Evolutionary conservation across 2,329 filamentous ascomycete species (phyloP).

Genomic region (Ciborinia camelliae): DNA sequence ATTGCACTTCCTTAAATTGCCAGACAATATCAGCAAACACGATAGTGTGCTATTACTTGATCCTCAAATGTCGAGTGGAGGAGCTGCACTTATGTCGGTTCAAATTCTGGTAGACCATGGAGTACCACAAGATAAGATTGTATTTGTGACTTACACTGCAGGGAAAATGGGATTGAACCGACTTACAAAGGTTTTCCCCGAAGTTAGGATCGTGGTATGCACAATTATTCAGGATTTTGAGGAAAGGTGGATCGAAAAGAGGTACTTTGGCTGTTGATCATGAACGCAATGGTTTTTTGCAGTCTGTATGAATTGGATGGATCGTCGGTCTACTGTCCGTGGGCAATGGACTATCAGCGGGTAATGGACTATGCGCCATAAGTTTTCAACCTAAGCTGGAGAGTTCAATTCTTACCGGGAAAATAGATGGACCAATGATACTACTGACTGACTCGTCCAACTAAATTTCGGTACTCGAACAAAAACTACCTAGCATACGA

Average conservation of each 20-base stretch:
- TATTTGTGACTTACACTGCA: slow-evolving; percentile 89
- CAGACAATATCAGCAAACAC: slow-evolving; percentile 67
- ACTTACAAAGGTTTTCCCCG: slow-evolving; percentile 83
- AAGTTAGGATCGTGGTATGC: slow-evolving; percentile 81
- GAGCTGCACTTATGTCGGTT: slow-evolving; percentile 85
- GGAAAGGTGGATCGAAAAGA: slow-evolving; percentile 83
- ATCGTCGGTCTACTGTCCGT: neutral
- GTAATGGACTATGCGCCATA: neutral
- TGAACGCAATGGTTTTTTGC: neutral
- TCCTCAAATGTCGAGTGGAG: slow-evolving; percentile 91
- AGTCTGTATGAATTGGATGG: neutral
- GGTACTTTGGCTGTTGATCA: slow-evolving; percentile 79
- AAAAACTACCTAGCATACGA: neutral
- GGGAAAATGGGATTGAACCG: slow-evolving; percentile 80
- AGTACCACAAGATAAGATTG: slow-evolving; percentile 77
- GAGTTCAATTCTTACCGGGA: neutral
- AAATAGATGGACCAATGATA: neutral
- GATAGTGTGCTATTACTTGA: slow-evolving; percentile 84
- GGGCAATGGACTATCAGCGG: neutral
- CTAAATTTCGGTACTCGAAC: neutral
- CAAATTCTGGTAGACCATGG: slow-evolving; percentile 95
- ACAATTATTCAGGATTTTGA: slow-evolving; percentile 78
- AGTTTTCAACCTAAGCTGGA: neutral
- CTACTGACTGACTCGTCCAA: neutral
- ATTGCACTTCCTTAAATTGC: slow-evolving; percentile 82